A percentile compares a stretch with the other conserved stretches of the same genome.
Conservation (phyloP, 805 yeast genomes). For the Barnettozyma vustinii region DNA sequence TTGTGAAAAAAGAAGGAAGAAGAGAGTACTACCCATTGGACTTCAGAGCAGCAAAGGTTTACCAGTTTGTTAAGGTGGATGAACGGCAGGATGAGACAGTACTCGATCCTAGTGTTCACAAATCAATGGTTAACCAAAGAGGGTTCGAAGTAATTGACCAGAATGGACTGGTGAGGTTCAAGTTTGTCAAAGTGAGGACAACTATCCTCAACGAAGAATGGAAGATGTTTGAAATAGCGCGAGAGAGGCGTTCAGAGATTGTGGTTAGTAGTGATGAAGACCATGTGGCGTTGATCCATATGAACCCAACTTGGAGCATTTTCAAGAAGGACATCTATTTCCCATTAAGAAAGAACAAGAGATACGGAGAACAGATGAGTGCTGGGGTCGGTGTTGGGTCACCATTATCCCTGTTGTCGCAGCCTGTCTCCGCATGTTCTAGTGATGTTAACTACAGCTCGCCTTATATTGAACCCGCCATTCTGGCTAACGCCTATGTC, state of each 20-base stretch:
- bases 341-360: slow-evolving; percentile 3
- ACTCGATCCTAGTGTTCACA: background rate
- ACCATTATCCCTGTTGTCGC: background rate
- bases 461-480: slow-evolving; percentile 17
- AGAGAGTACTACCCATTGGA: slow-evolving; percentile 8
- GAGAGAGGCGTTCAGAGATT: background rate
- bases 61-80: slow-evolving; percentile 4
- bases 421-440: background rate
- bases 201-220: background rate
- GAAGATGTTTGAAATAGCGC: slow-evolving; percentile 6
- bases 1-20: slow-evolving; percentile 1
- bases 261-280: background rate
- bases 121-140: background rate
- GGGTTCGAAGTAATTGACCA: slow-evolving; percentile 4
- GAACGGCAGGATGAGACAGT: background rate
- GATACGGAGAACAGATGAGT: background rate
- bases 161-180: background rate
- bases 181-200: slow-evolving; percentile 1
- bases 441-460: background rate
- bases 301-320: slow-evolving; percentile 9
- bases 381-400: background rate
- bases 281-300: slow-evolving; percentile 1
- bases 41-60: background rate
- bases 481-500: slow-evolving; percentile 6
- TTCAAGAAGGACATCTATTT: slow-evolving; percentile 8